Conservation (phyloP, 1,139 yeast genomes). For the Taiozyma sp. region DNA sequence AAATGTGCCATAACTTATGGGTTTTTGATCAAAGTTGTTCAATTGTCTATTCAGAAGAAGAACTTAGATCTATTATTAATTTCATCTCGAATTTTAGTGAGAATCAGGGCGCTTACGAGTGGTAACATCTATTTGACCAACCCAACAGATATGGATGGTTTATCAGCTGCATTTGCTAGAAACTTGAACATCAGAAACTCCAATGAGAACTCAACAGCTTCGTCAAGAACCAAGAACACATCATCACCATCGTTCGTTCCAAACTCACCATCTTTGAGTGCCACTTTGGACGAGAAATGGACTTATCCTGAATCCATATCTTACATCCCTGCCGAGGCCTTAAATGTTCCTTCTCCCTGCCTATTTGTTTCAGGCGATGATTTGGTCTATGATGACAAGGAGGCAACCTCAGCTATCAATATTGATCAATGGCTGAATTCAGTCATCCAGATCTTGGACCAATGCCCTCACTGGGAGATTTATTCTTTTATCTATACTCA, state of each 20-base stretch:
- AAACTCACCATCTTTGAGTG: not conserved
- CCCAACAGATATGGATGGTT: constrained; percentile 62
- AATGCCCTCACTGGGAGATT: constrained; percentile 63
- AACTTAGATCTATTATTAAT: constrained; percentile 37
- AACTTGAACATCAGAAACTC: constrained; percentile 29
- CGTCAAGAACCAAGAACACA: not conserved
- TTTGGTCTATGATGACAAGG: constrained; percentile 2
- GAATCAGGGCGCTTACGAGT: constrained; percentile 49
- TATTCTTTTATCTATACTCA: constrained; percentile 66
- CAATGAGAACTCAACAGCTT: constrained; percentile 1
- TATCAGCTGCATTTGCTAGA: constrained; percentile 54
- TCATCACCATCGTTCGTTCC: not conserved
- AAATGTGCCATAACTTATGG: constrained; percentile 29
- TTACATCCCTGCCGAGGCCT: constrained; percentile 40
- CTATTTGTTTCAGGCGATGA: constrained; percentile 10
- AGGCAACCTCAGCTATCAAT: constrained; percentile 29
- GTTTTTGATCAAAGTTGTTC: constrained; percentile 24
- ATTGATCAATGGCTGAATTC: constrained; percentile 47
- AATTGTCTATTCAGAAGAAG: constrained; percentile 28
- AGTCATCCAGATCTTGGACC: constrained; percentile 45
- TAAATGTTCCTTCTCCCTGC: constrained; percentile 30
- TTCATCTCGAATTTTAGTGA: constrained; percentile 46
- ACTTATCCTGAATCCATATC: constrained; percentile 51
- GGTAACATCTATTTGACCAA: constrained; percentile 43
- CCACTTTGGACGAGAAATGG: constrained; percentile 38